Conservation (phyloP, 2,329 filamentous ascomycete genomes). For the Kalaharituber pfeilii region DNA sequence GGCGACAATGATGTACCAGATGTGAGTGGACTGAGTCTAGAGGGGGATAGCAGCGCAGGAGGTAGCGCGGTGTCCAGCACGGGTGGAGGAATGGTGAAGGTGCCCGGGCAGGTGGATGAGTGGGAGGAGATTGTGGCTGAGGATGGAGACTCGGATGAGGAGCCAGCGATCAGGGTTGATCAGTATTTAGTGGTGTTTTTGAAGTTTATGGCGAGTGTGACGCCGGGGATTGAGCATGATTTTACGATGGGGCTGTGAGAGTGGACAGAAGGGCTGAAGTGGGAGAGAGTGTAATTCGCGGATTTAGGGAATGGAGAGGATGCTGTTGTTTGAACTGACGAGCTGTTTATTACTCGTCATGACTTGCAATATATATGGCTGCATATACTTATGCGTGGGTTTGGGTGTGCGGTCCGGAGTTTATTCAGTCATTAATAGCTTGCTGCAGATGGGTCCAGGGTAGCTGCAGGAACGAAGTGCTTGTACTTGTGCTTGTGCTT, state of each 20-base stretch:
- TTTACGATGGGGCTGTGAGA: slow-evolving; percentile 83
- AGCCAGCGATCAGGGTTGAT: slow-evolving; percentile 47
- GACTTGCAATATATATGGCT: too few species aligned
- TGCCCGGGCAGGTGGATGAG: slow-evolving; percentile 33
- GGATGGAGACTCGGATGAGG: slow-evolving; percentile 28
- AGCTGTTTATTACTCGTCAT: too few species aligned
- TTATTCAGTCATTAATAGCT: too few species aligned
- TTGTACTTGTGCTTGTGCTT: too few species aligned
- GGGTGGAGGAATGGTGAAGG: too few species aligned
- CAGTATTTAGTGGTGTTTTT: slow-evolving; percentile 77
- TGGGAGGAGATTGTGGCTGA: slow-evolving; percentile 48
- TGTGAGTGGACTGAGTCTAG: slow-evolving; percentile 8
- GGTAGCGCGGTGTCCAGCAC: slow-evolving; percentile 6
- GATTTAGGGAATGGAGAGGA: too few species aligned
- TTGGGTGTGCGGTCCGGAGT: too few species aligned
- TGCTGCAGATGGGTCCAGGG: too few species aligned
- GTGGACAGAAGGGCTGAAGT: neutral
- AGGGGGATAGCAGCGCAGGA: slow-evolving; percentile 9
- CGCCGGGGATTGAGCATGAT: slow-evolving; percentile 91
- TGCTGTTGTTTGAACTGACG: too few species aligned
- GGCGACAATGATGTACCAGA: slow-evolving; percentile 28
- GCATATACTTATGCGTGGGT: too few species aligned
- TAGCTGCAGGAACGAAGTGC: too few species aligned
- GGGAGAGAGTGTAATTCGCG: neutral
- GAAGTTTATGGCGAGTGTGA: slow-evolving; percentile 80